Evolutionary conservation across 306 rosid species (phyloP).

Genomic region (Vicia villosa): DNA sequence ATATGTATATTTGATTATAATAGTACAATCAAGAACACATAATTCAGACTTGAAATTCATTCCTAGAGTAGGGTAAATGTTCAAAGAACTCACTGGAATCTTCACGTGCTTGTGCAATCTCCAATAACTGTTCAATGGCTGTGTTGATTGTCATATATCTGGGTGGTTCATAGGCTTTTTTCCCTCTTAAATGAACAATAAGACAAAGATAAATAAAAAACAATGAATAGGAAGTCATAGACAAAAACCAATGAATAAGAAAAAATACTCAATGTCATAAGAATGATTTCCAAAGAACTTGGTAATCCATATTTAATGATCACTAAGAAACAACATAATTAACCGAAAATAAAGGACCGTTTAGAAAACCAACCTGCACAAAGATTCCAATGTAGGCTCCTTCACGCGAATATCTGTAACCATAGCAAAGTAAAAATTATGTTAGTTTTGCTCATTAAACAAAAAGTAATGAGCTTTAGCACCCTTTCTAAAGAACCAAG

Average conservation of each 20-base stretch:
- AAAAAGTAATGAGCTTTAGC: slow-evolving; percentile 9
- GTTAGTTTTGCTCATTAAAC: slow-evolving; percentile 15
- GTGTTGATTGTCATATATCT: slow-evolving; percentile 83
- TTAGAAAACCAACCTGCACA: slow-evolving; percentile 66
- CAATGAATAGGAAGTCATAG: slow-evolving; percentile 11
- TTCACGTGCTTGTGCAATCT: slow-evolving; percentile 65
- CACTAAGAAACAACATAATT: slow-evolving; percentile 12
- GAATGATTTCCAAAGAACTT: slow-evolving; percentile 1
- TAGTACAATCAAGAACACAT: slow-evolving; percentile 20
- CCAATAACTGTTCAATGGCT: slow-evolving; percentile 89
- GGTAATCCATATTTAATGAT: slow-evolving; percentile 9
- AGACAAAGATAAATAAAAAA: neutral
- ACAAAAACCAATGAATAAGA: neutral
- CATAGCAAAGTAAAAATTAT: slow-evolving; percentile 20
- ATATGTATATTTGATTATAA: neutral
- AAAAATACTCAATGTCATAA: neutral
- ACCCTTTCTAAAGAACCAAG: slow-evolving; percentile 20
- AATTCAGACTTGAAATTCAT: slow-evolving; percentile 14
- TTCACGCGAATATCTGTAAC: slow-evolving; percentile 85
- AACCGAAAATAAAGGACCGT: slow-evolving; percentile 4
- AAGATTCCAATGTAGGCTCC: slow-evolving; percentile 85
- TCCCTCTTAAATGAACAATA: slow-evolving; percentile 87
- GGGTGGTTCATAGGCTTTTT: slow-evolving; percentile 81
- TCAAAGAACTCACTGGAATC: slow-evolving; percentile 55
- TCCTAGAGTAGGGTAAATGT: neutral